phyloP scores from a whole-genome alignment of 2,329 filamentous ascomycete species.

The Cladosporium velox region DNA sequence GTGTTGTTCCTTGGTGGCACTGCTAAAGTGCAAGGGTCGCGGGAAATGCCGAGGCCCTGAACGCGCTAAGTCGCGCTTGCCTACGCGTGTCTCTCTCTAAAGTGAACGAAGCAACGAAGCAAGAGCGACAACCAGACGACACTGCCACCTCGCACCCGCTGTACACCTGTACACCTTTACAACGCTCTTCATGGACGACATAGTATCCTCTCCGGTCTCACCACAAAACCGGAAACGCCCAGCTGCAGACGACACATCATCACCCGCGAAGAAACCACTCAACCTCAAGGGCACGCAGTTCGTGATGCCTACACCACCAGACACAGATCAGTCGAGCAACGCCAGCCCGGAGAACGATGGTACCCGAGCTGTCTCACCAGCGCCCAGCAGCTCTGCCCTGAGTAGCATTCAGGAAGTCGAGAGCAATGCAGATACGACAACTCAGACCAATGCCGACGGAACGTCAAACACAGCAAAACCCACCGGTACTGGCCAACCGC shows the following conservation, averaged over 20 bases:
- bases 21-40: background rate
- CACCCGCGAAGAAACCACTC: constrained; percentile 32
- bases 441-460: constrained; percentile 17
- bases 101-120: constrained; percentile 18
- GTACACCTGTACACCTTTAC: background rate
- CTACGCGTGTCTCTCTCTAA: constrained; percentile 10
- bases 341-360: constrained; percentile 28
- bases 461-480: constrained; percentile 1
- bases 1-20: background rate
- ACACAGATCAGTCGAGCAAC: constrained; percentile 37
- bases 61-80: constrained; percentile 12
- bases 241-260: constrained; percentile 29
- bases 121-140: constrained; percentile 3
- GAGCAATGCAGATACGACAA: constrained; percentile 22
- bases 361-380: constrained; percentile 34
- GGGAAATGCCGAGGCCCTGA: background rate
- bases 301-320: constrained; percentile 38
- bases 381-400: constrained; percentile 36
- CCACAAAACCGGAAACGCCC: constrained; percentile 32
- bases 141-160: background rate
- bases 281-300: constrained; percentile 39
- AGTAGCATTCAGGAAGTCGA: constrained; percentile 35
- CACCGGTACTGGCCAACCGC: constrained; percentile 27
- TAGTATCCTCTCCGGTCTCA: constrained; percentile 31
- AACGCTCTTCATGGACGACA: constrained; percentile 33